These are phyloP conservation scores for Plantago lanceolata DNA, from an alignment of 305 asterid genomes.

Conservation along the genomic window DNA sequence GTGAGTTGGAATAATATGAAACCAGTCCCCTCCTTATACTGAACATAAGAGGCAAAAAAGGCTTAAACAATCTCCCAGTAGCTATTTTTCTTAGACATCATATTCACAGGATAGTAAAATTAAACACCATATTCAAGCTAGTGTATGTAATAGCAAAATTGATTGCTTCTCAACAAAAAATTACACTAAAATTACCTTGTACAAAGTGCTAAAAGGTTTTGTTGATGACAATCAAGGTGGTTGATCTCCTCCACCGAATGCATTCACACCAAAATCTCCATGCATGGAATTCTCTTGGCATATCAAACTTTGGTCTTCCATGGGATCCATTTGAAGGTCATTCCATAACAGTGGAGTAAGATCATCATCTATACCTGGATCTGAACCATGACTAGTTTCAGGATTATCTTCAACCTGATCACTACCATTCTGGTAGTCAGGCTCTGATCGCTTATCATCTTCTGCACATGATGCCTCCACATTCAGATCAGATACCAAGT, in stretches of 20 bases:
- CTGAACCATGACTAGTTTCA: constrained; percentile 44
- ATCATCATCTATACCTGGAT: constrained; percentile 35
- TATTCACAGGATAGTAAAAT: neutral
- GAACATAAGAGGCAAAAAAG: neutral
- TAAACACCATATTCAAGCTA: too few relatives aligned
- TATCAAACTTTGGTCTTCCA: constrained; percentile 50
- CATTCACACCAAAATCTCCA: constrained; percentile 68
- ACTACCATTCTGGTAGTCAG: constrained; percentile 41
- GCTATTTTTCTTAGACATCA: neutral
- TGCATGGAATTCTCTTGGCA: constrained; percentile 74
- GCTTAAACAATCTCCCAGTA: neutral
- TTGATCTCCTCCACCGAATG: constrained; percentile 58
- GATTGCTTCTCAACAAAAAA: too few relatives aligned
- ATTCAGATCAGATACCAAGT: constrained; percentile 63
- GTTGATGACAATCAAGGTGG: constrained; percentile 33
- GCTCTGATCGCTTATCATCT: constrained; percentile 61
- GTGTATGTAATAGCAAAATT: too few relatives aligned
- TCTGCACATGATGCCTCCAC: constrained; percentile 46
- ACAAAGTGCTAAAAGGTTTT: constrained; percentile 21
- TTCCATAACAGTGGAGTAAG: constrained; percentile 41
- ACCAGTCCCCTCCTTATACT: neutral
- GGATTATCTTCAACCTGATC: constrained; percentile 49
- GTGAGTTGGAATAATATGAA: too few relatives aligned
- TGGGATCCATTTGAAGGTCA: constrained; percentile 37
- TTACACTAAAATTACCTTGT: constrained; percentile 36